A percentile compares a stretch with the other conserved stretches of the same genome.
These are phyloP conservation scores for Penicillium sp. DNA, from an alignment of 2,329 filamentous ascomycete genomes.

Conservation along the genomic window DNA sequence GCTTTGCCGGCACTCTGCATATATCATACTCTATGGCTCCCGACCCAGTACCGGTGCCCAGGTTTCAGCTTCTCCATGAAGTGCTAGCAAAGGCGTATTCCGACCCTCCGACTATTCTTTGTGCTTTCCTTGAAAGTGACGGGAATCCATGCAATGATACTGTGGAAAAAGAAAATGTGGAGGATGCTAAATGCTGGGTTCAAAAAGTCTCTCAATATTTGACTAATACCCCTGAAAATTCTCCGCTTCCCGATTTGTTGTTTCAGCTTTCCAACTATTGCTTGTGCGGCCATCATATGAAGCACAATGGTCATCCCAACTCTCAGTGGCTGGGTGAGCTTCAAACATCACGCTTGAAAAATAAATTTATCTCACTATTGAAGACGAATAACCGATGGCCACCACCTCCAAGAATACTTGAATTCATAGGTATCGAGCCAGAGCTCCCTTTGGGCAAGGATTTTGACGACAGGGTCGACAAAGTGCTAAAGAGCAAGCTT, in stretches of 20 bases:
- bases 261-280: not conserved
- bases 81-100: not conserved
- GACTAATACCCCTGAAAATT: not conserved
- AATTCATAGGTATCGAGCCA: no score
- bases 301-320: not conserved
- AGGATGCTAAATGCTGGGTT: no score
- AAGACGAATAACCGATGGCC: not conserved
- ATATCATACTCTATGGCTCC: not conserved
- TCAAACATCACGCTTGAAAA: not conserved
- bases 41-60: not conserved
- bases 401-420: not conserved
- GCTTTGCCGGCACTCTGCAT: not conserved
- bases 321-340: not conserved
- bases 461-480: no score
- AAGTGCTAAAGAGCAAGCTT: not conserved
- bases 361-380: not conserved
- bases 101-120: no score
- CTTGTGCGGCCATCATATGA: not conserved
- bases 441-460: no score
- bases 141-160: no score
- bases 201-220: no score
- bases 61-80: not conserved
- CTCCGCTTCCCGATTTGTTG: not conserved
- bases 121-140: no score
- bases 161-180: no score